phyloP scores from a whole-genome alignment of 208 protist species.

The Crithidia fasciculata region DNA sequence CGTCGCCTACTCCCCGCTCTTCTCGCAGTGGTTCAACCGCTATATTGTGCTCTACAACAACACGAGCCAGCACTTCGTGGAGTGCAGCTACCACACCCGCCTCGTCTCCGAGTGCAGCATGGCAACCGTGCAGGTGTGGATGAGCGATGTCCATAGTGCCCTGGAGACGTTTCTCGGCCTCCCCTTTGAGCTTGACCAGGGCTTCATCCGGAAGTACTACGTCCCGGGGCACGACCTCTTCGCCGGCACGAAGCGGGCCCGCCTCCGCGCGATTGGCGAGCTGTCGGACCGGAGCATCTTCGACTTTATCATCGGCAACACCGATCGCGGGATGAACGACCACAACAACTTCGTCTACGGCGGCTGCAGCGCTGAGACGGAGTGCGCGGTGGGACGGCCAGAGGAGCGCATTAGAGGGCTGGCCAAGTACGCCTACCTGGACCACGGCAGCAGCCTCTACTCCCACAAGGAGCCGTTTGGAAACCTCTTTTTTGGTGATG shows the following conservation, averaged over 20 bases:
- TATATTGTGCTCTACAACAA: constrained; percentile 74
- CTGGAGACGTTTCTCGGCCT: constrained; percentile 75
- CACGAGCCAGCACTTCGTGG: constrained; percentile 59
- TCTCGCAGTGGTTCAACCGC: constrained; percentile 81
- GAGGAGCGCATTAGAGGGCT: constrained; percentile 54
- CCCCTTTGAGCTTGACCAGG: constrained; percentile 60
- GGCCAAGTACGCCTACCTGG: constrained; percentile 84
- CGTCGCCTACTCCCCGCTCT: constrained; percentile 65
- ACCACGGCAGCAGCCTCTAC: constrained; percentile 86
- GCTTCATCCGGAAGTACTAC: constrained; percentile 75
- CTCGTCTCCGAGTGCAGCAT: constrained; percentile 46
- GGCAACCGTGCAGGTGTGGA: constrained; percentile 84
- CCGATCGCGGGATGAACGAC: constrained; percentile 80
- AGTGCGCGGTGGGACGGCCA: constrained; percentile 39
- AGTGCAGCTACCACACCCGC: constrained; percentile 43
- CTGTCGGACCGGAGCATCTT: constrained; percentile 82
- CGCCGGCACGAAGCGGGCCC: constrained; percentile 44
- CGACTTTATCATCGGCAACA: constrained; percentile 87
- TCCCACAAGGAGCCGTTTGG: constrained; percentile 74
- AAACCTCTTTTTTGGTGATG: constrained; percentile 69
- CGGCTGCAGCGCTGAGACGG: constrained; percentile 67
- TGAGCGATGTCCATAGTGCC: constrained; percentile 80
- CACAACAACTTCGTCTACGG: constrained; percentile 92
- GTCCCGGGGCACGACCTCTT: constrained; percentile 64
- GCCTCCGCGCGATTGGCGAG: constrained; percentile 75